Evolutionary conservation across 1,284 basidiomycete species (phyloP).

Genomic region (Sporisorium iseilematis-ciliati): DNA sequence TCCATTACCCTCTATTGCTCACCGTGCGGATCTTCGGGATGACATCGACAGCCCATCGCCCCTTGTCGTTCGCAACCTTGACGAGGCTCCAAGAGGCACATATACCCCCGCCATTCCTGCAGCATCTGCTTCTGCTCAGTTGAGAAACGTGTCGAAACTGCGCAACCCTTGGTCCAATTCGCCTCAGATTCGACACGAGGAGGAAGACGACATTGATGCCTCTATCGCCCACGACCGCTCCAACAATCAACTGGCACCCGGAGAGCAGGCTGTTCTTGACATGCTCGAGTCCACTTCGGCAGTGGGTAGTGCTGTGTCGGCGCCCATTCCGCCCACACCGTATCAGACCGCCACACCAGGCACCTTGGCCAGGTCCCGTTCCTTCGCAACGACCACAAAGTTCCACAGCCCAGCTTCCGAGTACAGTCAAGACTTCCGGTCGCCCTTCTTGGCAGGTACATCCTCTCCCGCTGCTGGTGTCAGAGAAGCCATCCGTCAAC

Average conservation of each 20-base stretch:
- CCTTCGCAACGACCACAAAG: slow-evolving; percentile 34
- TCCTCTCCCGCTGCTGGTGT: slow-evolving; percentile 44
- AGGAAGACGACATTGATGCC: slow-evolving; percentile 46
- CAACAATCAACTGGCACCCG: slow-evolving; percentile 27
- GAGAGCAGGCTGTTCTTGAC: slow-evolving; percentile 53
- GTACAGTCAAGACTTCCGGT: slow-evolving; percentile 43
- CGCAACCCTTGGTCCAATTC: slow-evolving; percentile 44
- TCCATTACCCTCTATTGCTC: slow-evolving; percentile 30
- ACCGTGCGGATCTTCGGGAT: not conserved
- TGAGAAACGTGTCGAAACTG: slow-evolving; percentile 12
- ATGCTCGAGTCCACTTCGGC: slow-evolving; percentile 54
- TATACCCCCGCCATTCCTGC: slow-evolving; percentile 42
- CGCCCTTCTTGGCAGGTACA: slow-evolving; percentile 35
- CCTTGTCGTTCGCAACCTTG: slow-evolving; percentile 53
- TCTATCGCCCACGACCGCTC: slow-evolving; percentile 39
- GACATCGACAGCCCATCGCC: slow-evolving; percentile 8
- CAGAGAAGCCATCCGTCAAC: slow-evolving; percentile 38
- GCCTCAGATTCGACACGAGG: slow-evolving; percentile 29
- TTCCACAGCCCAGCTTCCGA: slow-evolving; percentile 45
- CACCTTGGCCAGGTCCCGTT: slow-evolving; percentile 33
- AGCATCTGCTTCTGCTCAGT: slow-evolving; percentile 27
- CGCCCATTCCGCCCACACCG: slow-evolving; percentile 26
- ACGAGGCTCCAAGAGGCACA: slow-evolving; percentile 50
- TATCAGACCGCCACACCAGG: slow-evolving; percentile 43
- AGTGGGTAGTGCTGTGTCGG: slow-evolving; percentile 21